phyloP scores from a whole-genome alignment of 306 rosid genomes.

The Glycine latifolia region DNA sequence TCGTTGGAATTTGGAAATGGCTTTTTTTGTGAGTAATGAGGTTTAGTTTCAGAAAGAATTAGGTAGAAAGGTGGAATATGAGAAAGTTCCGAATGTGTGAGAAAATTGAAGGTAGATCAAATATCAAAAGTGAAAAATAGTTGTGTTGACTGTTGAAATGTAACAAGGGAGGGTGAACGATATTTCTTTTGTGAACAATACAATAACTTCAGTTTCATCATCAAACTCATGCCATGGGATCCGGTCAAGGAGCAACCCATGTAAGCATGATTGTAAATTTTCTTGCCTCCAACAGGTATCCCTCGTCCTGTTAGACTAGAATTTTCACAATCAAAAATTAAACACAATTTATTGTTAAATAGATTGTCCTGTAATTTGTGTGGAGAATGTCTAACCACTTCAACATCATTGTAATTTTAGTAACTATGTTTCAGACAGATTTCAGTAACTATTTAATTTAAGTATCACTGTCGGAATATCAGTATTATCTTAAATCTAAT shows the following conservation, averaged over 20 bases:
- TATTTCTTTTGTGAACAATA: not conserved
- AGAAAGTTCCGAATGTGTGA: not conserved
- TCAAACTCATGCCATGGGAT: slow-evolving; percentile 3
- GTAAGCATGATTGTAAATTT: not conserved
- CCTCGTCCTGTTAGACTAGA: too few relatives aligned
- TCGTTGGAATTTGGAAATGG: too few relatives aligned
- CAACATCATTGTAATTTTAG: not conserved
- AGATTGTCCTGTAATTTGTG: too few relatives aligned
- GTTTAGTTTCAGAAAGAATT: not conserved
- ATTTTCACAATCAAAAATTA: too few relatives aligned
- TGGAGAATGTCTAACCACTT: too few relatives aligned
- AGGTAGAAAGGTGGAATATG: not conserved
- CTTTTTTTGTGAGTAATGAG: too few relatives aligned
- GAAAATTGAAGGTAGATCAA: not conserved
- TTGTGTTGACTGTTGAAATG: not conserved
- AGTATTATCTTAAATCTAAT: not conserved
- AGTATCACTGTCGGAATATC: not conserved
- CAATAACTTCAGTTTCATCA: not conserved
- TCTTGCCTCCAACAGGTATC: too few relatives aligned
- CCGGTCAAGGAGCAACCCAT: not conserved
- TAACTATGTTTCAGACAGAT: not conserved
- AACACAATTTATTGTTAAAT: too few relatives aligned
- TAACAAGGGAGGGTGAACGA: not conserved
- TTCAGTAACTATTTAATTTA: not conserved
- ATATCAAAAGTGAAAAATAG: too few relatives aligned